phyloP scores from a whole-genome alignment of 2,329 filamentous ascomycete species.

The Macrophomina phaseolina region DNA sequence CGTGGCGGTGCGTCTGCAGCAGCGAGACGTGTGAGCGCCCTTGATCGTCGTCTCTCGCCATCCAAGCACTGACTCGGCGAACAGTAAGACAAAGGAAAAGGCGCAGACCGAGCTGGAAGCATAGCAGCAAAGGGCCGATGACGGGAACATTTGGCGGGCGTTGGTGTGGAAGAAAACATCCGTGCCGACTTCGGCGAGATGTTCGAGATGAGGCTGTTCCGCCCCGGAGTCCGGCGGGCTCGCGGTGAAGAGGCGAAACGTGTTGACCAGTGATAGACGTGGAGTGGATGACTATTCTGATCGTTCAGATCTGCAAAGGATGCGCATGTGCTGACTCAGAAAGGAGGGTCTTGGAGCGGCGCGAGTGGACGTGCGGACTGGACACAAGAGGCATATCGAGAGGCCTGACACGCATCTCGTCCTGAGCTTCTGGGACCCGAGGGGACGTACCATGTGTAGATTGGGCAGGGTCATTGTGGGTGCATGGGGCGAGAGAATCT shows the following conservation, averaged over 20 bases:
- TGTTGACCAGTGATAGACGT: background rate
- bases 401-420: background rate
- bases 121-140: background rate
- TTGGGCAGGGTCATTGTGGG: no score
- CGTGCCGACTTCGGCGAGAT: no score
- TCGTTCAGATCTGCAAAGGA: background rate
- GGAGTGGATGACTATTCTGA: slow-evolving; percentile 7
- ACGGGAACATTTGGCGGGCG: background rate
- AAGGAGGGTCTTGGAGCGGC: no score
- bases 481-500: no score
- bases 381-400: background rate
- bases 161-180: background rate
- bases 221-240: no score
- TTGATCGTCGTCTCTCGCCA: background rate
- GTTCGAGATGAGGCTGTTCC: no score
- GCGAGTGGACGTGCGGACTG: background rate
- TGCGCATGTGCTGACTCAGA: background rate
- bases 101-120: background rate
- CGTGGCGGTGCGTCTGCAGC: slow-evolving; percentile 12
- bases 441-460: background rate
- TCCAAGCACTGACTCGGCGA: background rate
- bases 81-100: background rate
- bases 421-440: background rate
- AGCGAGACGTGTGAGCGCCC: slow-evolving; percentile 2
- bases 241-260: no score